A percentile compares a stretch with the other conserved stretches of the same genome.
These are phyloP conservation scores for Aspergillus texensis DNA, from an alignment of 2,329 filamentous ascomycete species.

Conservation along the genomic window DNA sequence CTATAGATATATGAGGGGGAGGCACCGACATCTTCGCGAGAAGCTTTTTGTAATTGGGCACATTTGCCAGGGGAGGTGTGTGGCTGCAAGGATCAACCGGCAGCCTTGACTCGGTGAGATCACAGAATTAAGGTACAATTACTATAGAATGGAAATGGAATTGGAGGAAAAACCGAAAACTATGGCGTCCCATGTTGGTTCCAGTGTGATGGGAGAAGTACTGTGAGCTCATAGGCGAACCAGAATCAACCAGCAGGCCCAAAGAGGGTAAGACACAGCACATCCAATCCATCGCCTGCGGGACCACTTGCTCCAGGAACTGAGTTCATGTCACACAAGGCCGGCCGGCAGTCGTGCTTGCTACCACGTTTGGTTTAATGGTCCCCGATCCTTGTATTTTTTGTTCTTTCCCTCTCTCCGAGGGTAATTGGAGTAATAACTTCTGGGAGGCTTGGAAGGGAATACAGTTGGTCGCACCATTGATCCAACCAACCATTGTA, in stretches of 20 bases:
- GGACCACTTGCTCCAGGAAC: neutral
- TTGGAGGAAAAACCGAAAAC: neutral
- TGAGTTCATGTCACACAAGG: neutral
- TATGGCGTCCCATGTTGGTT: neutral
- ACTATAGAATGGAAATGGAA: neutral
- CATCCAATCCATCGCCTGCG: neutral
- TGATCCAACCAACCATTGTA: neutral
- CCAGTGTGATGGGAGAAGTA: neutral
- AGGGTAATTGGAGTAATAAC: neutral
- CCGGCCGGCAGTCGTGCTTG: neutral
- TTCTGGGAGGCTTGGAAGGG: neutral
- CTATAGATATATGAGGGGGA: constrained; percentile 3
- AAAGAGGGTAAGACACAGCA: neutral
- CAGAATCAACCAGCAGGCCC: neutral
- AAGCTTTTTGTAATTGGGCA: neutral
- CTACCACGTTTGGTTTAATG: neutral
- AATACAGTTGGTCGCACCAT: neutral
- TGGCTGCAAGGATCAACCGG: neutral
- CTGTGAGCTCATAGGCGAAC: constrained; percentile 1
- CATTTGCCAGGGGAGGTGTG: neutral
- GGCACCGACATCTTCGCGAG: neutral
- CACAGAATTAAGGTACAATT: neutral
- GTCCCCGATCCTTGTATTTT: neutral
- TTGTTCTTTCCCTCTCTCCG: too few species aligned
- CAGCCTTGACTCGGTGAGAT: neutral